These are phyloP conservation scores for Glomus cerebriforme DNA, from an alignment of 192 early-diverging fungal genomes.

Conservation along the genomic window DNA sequence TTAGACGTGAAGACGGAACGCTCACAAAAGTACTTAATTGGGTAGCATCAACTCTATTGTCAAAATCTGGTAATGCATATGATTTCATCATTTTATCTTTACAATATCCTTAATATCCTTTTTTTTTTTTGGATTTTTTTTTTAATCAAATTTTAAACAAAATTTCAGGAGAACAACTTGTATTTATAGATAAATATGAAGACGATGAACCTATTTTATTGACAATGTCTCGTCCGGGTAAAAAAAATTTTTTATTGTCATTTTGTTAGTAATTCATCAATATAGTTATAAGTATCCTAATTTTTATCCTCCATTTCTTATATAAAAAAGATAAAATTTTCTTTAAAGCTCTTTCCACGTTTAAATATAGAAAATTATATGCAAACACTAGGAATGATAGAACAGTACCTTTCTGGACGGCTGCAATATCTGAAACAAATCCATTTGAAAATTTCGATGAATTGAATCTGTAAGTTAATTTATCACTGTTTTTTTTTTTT, in stretches of 20 bases:
- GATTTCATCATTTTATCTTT: not conserved
- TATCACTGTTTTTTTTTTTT: not conserved
- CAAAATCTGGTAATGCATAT: conserved; percentile 47
- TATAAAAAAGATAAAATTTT: conserved; percentile 45
- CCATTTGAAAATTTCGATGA: conserved; percentile 44
- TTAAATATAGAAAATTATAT: conserved; percentile 49
- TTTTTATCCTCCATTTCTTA: conserved; percentile 39
- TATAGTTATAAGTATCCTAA: no score
- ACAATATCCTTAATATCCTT: not conserved
- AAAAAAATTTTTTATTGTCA: not conserved
- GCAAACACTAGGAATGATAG: conserved; percentile 55
- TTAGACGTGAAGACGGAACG: conserved; percentile 31
- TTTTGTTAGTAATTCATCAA: not conserved
- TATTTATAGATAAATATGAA: conserved; percentile 35
- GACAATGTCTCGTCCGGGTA: conserved; percentile 44
- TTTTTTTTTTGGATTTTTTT: not conserved
- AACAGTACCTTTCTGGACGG: conserved; percentile 65
- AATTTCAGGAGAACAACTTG: conserved; percentile 40
- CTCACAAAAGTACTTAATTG: conserved; percentile 44
- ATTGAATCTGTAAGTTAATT: conserved; percentile 48
- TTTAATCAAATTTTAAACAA: no score
- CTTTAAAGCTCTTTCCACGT: conserved; percentile 44
- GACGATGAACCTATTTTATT: conserved; percentile 35
- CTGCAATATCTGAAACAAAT: conserved; percentile 50
- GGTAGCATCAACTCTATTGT: conserved; percentile 42